Evolutionary conservation across 2,329 filamentous ascomycete genomes (phyloP).

Genomic region (Acrocalymma vagum): DNA sequence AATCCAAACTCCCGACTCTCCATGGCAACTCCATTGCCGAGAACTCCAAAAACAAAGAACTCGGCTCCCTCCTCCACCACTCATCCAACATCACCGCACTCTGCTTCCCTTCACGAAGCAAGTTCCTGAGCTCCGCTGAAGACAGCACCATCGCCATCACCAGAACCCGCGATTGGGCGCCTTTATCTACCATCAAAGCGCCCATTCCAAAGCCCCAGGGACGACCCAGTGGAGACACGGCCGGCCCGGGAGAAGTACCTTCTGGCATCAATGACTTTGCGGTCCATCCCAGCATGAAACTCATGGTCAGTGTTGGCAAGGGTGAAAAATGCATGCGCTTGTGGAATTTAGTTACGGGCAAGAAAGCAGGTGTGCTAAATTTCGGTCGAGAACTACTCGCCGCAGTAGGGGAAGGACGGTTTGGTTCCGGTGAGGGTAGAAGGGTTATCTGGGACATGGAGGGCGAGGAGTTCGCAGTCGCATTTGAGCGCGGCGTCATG

Average conservation of each 20-base stretch:
- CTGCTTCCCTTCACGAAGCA: slow-evolving; percentile 83
- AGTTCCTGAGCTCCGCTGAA: slow-evolving; percentile 86
- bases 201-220: slow-evolving; percentile 83
- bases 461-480: slow-evolving; percentile 86
- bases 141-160: slow-evolving; percentile 92
- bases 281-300: slow-evolving; percentile 93
- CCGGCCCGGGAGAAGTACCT: slow-evolving; percentile 79
- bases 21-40: slow-evolving; percentile 79
- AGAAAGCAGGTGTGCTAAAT: slow-evolving; percentile 91
- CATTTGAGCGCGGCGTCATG: slow-evolving; percentile 84
- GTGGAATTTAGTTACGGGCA: slow-evolving; percentile 97
- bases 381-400: slow-evolving; percentile 78
- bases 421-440: slow-evolving; percentile 82
- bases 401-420: slow-evolving; percentile 78
- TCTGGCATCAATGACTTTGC: slow-evolving; percentile 95
- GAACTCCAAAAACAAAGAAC: slow-evolving; percentile 85
- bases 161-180: slow-evolving; percentile 86
- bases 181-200: slow-evolving; percentile 87
- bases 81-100: slow-evolving; percentile 81
- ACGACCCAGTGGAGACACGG: slow-evolving; percentile 88
- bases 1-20: slow-evolving; percentile 71
- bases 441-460: slow-evolving; percentile 81
- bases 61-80: slow-evolving; percentile 89
- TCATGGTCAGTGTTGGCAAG: slow-evolving; percentile 92
- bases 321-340: slow-evolving; percentile 91